Conservation (phyloP, 208 protist genomes). For the Leishmania aethiopica region DNA sequence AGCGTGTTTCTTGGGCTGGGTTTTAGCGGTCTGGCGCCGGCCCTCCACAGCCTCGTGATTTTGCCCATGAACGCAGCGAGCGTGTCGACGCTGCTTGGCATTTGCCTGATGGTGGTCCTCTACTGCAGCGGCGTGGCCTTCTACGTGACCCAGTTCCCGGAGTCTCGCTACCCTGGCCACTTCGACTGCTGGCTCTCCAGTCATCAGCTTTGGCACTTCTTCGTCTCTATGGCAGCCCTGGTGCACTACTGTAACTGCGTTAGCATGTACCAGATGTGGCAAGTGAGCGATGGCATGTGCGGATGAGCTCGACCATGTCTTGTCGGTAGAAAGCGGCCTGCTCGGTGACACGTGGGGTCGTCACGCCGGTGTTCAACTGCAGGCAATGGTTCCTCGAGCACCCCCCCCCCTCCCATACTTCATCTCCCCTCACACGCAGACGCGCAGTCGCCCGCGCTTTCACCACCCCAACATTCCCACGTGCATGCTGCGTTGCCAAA, state of each 20-base stretch:
- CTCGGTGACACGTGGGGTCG: background rate
- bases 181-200: slow-evolving; percentile 76
- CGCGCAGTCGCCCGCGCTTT: background rate
- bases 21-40: slow-evolving; percentile 64
- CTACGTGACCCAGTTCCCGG: slow-evolving; percentile 78
- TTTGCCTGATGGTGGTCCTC: slow-evolving; percentile 66
- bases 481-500: background rate
- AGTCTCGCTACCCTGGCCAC: slow-evolving; percentile 61
- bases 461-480: background rate
- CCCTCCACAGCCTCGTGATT: slow-evolving; percentile 55
- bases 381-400: background rate
- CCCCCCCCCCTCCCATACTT: background rate
- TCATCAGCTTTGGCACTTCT: slow-evolving; percentile 86
- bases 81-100: slow-evolving; percentile 37
- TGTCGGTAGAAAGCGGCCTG: background rate
- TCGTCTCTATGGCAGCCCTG: slow-evolving; percentile 69
- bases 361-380: background rate
- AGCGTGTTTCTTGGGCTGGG: slow-evolving; percentile 71
- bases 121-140: slow-evolving; percentile 77
- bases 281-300: slow-evolving; percentile 41
- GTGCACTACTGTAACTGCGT: slow-evolving; percentile 78
- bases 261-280: slow-evolving; percentile 66
- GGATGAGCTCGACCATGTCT: background rate
- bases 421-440: background rate
- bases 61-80: slow-evolving; percentile 30